phyloP scores from a whole-genome alignment of 768 basidiomycete genomes.

The Podaxis sp. region DNA sequence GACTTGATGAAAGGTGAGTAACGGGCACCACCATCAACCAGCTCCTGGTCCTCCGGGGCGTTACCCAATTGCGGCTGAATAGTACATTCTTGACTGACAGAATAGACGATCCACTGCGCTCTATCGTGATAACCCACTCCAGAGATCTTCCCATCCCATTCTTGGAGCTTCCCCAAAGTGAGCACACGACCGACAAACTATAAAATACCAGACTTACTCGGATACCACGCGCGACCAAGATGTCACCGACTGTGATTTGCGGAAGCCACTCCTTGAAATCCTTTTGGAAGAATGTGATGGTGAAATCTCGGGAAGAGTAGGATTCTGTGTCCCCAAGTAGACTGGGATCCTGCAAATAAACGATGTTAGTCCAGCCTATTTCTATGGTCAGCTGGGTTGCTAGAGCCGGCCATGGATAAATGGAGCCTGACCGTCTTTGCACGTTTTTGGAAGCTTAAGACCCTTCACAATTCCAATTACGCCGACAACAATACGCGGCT shows the following conservation, averaged over 20 bases:
- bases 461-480: background rate
- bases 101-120: slow-evolving; percentile 1
- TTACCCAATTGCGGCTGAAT: background rate
- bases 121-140: slow-evolving; percentile 4
- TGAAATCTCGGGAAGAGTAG: background rate
- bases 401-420: background rate
- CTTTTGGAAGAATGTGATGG: background rate
- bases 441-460: background rate
- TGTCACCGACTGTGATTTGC: background rate
- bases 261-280: slow-evolving; percentile 7
- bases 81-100: background rate
- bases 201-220: background rate
- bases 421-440: background rate
- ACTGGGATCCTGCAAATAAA: slow-evolving; percentile 3
- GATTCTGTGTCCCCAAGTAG: background rate
- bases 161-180: background rate
- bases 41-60: background rate
- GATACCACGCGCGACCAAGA: background rate
- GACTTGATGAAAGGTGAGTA: background rate
- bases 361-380: background rate
- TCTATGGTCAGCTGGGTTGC: background rate
- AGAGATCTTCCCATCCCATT: background rate
- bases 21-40: background rate
- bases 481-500: background rate
- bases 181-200: background rate